A percentile compares a stretch with the other conserved stretches of the same genome.
These are phyloP conservation scores for Lupinus albus DNA, from an alignment of 306 rosid species.

Conservation along the genomic window DNA sequence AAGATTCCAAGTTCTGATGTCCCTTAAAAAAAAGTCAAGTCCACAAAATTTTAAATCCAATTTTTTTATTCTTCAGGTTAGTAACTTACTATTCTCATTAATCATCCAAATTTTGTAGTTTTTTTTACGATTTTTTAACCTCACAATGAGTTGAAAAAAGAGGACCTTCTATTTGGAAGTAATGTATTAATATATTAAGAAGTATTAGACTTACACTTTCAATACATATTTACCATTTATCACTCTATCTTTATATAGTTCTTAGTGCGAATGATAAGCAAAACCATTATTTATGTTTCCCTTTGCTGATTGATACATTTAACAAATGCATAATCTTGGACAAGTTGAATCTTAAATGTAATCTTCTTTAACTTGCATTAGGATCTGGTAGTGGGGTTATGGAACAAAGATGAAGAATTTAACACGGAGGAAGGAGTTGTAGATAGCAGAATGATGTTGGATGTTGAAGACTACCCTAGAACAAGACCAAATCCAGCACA, in stretches of 20 bases:
- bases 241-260: too few species aligned
- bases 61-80: background rate
- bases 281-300: too few species aligned
- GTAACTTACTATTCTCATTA: background rate
- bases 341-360: background rate
- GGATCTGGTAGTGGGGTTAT: slow-evolving; percentile 13
- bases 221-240: too few species aligned
- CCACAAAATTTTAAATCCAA: background rate
- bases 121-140: too few species aligned
- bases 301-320: background rate
- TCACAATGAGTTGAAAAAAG: too few species aligned
- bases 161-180: too few species aligned
- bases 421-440: slow-evolving; percentile 24
- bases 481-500: slow-evolving; percentile 46
- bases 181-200: too few species aligned
- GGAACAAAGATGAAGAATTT: slow-evolving; percentile 4
- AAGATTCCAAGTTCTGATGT: slow-evolving; percentile 20
- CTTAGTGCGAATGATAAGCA: too few species aligned
- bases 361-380: slow-evolving; percentile 29
- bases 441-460: slow-evolving; percentile 41
- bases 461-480: slow-evolving; percentile 40
- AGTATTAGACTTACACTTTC: too few species aligned
- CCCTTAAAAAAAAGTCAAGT: background rate
- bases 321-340: background rate
- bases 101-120: background rate